phyloP scores from a whole-genome alignment of 1,284 basidiomycete species.

The Coniferiporia sulphurascens region DNA sequence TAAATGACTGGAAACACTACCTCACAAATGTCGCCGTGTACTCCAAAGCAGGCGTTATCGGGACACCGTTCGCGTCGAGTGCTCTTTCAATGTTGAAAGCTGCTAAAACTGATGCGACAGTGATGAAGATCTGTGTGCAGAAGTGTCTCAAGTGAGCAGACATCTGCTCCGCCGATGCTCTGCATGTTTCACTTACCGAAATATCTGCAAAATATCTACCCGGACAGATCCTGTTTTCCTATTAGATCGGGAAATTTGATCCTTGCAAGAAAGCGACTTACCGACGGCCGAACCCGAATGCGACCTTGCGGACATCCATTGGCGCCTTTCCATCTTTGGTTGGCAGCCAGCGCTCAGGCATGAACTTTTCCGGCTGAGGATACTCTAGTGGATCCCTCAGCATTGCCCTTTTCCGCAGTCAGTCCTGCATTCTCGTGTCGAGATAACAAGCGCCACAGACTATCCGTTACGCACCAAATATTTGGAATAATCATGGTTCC shows the following conservation, averaged over 20 bases:
- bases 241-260: too few relatives aligned
- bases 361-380: constrained; percentile 16
- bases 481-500: constrained; percentile 19
- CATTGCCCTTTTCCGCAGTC: constrained; percentile 10
- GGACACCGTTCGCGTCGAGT: constrained; percentile 17
- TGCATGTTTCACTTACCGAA: background rate
- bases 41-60: constrained; percentile 4
- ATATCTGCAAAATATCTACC: constrained; percentile 8
- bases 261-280: too few relatives aligned
- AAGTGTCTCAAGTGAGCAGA: background rate
- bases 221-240: constrained; percentile 12
- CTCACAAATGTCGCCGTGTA: constrained; percentile 8
- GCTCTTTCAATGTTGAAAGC: constrained; percentile 19
- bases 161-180: background rate
- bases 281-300: constrained; percentile 14
- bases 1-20: background rate
- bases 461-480: constrained; percentile 6
- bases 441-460: background rate
- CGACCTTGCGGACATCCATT: background rate
- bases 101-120: constrained; percentile 17
- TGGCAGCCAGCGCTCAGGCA: constrained; percentile 13
- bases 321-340: background rate
- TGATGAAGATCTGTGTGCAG: constrained; percentile 7
- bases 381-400: constrained; percentile 12
- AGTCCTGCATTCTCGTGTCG: too few relatives aligned